Percentiles rank a stretch among this genome's conserved stretches.
These are phyloP conservation scores for Lentinula boryana DNA, from an alignment of 768 basidiomycete species.

Conservation along the genomic window DNA sequence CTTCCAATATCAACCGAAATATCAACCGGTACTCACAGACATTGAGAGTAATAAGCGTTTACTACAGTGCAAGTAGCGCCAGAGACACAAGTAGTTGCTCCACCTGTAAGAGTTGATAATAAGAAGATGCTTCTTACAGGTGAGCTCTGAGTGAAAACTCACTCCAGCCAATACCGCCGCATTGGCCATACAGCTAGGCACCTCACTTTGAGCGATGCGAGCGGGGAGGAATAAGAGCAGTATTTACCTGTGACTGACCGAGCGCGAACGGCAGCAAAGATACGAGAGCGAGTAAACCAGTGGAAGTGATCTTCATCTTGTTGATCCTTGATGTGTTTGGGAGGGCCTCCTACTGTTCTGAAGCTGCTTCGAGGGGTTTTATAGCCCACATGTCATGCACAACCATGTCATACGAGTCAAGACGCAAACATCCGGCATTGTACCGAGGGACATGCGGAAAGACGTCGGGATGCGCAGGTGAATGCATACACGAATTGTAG, in stretches of 20 bases:
- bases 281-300: constrained; percentile 1
- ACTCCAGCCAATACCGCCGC: constrained; percentile 8
- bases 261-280: constrained; percentile 2
- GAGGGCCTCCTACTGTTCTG: neutral
- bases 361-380: neutral
- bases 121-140: neutral
- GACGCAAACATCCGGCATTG: constrained; percentile 28
- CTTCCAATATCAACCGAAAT: neutral
- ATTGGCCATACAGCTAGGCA: constrained; percentile 1
- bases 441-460: constrained; percentile 23
- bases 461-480: constrained; percentile 17
- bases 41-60: constrained; percentile 4
- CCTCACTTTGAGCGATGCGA: neutral
- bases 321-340: neutral
- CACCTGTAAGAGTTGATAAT: neutral
- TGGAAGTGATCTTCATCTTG: constrained; percentile 5
- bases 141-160: neutral
- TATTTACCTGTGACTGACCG: constrained; percentile 2
- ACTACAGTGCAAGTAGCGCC: constrained; percentile 2
- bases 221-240: neutral
- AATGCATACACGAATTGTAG: neutral
- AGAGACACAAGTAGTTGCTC: constrained; percentile 8
- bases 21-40: neutral
- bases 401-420: neutral
- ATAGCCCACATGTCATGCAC: neutral